phyloP scores from a whole-genome alignment of 106 monocot genomes.

The Posidonia australis region DNA sequence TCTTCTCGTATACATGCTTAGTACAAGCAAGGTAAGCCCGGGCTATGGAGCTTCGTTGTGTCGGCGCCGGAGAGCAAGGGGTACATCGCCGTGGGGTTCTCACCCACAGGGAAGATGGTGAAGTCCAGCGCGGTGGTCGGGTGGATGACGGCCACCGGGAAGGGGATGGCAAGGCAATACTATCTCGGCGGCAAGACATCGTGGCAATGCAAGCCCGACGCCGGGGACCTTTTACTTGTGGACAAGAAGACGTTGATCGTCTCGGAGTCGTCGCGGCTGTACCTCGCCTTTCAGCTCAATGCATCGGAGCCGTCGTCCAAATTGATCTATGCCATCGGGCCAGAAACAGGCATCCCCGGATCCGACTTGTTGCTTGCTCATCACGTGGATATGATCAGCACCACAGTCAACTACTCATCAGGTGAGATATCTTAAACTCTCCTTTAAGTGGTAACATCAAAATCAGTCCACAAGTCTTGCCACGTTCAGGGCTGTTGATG shows the following conservation, averaged over 20 bases:
- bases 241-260: background rate
- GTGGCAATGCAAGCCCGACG: constrained; percentile 1
- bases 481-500: background rate
- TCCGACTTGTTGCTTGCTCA: background rate
- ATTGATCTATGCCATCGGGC: constrained; percentile 12
- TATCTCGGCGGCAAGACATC: constrained; percentile 1
- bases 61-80: background rate
- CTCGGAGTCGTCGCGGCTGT: constrained; percentile 1
- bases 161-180: constrained; percentile 7
- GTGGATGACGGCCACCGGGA: constrained; percentile 1
- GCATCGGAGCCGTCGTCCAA: background rate
- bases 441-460: no score
- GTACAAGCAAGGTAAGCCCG: background rate
- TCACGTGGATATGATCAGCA: background rate
- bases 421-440: background rate
- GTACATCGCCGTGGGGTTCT: constrained; percentile 11
- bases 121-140: constrained; percentile 5
- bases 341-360: background rate
- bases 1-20: background rate
- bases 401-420: background rate
- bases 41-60: constrained; percentile 10
- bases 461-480: no score
- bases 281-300: constrained; percentile 10
- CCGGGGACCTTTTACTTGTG: background rate
- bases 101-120: constrained; percentile 5